Evolutionary conservation across 2,329 filamentous ascomycete species (phyloP).

Genomic region (Trichoderma semiorbis): DNA sequence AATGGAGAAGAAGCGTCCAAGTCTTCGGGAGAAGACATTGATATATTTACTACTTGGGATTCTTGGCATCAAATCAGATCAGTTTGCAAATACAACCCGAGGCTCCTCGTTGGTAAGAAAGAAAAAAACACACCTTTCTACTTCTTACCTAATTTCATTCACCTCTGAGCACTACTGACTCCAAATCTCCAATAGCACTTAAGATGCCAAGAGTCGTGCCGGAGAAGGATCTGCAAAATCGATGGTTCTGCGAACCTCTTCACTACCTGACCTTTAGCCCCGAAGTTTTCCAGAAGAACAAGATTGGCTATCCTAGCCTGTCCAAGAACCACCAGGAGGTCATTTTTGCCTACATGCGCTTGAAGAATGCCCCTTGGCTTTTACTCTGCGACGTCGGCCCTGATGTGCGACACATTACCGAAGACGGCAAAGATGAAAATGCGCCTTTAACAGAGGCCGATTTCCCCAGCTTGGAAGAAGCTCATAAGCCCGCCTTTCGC

Average conservation of each 20-base stretch:
- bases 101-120: conserved; percentile 77
- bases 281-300: conserved; percentile 57
- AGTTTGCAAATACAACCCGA: conserved; percentile 77
- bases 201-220: conserved; percentile 58
- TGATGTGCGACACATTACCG: conserved; percentile 33
- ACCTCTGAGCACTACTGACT: background rate
- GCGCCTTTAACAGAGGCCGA: conserved; percentile 43
- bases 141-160: background rate
- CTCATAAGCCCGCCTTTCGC: conserved; percentile 38
- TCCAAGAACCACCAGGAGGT: conserved; percentile 58
- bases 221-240: conserved; percentile 56
- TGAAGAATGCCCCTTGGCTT: conserved; percentile 61
- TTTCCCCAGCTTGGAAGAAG: conserved; percentile 70
- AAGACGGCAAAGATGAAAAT: conserved; percentile 28
- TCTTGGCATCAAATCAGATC: conserved; percentile 86
- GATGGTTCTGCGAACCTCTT: conserved; percentile 68
- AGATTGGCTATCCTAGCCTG: conserved; percentile 58
- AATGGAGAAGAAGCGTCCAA: conserved; percentile 33
- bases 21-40: conserved; percentile 47
- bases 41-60: conserved; percentile 83
- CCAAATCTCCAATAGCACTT: conserved; percentile 42
- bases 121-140: background rate
- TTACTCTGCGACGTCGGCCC: conserved; percentile 61
- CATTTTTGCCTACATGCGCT: conserved; percentile 60
- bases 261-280: conserved; percentile 57